phyloP scores from a whole-genome alignment of 306 rosid species.

The Malus sylvestris region DNA sequence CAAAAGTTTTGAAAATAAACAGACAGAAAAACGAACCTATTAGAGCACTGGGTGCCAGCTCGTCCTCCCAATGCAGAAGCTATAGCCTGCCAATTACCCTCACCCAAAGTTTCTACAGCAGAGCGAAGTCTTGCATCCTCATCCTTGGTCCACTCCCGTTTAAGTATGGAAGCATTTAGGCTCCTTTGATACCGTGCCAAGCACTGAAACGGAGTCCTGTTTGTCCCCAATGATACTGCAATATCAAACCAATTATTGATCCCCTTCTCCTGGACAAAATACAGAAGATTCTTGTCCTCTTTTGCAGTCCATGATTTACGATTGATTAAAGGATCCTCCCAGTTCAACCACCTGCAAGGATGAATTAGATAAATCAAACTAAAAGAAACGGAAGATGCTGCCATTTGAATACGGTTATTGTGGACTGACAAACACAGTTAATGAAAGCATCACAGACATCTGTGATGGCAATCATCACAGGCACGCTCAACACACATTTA shows the following conservation, averaged over 20 bases:
- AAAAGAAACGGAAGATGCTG: constrained; percentile 10
- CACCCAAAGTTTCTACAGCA: constrained; percentile 63
- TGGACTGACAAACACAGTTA: constrained; percentile 4
- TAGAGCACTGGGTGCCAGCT: constrained; percentile 91
- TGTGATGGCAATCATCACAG: constrained; percentile 62
- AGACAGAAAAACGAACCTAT: constrained; percentile 56
- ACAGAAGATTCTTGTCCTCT: constrained; percentile 73
- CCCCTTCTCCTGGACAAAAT: constrained; percentile 52
- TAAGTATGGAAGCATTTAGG: constrained; percentile 71
- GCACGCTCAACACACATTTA: constrained; percentile 44
- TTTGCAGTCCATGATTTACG: constrained; percentile 49
- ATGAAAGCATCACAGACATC: constrained; percentile 40
- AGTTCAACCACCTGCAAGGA: constrained; percentile 78
- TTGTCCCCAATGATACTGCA: constrained; percentile 57
- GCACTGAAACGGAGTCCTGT: constrained; percentile 91
- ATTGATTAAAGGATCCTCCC: constrained; percentile 87
- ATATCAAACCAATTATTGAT: constrained; percentile 70
- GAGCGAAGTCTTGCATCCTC: constrained; percentile 73
- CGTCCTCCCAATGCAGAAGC: constrained; percentile 83
- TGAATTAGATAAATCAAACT: constrained; percentile 14
- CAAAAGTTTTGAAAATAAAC: background rate
- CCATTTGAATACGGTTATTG: background rate
- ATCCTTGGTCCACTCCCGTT: constrained; percentile 88
- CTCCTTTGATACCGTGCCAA: constrained; percentile 89
- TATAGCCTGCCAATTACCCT: constrained; percentile 70